phyloP scores from a whole-genome alignment of 805 yeast species.

The Candida maesae region DNA sequence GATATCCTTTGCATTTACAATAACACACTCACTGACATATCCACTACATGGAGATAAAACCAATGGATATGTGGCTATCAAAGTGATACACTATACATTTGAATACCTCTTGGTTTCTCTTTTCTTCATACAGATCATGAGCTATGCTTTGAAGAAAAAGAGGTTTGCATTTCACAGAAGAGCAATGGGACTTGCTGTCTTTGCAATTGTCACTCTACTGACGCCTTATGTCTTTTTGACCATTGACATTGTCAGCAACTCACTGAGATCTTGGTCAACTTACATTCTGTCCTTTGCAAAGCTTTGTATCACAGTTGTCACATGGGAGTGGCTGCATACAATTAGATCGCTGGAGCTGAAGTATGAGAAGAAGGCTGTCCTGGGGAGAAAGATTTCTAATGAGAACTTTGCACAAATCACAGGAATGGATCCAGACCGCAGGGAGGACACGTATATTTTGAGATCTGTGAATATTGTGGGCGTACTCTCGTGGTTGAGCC shows the following conservation, averaged over 20 bases:
- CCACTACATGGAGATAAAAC: neutral
- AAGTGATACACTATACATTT: conserved; percentile 29
- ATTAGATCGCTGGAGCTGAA: conserved; percentile 47
- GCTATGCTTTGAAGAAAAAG: conserved; percentile 36
- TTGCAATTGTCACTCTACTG: conserved; percentile 38
- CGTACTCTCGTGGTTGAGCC: conserved; percentile 11
- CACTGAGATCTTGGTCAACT: conserved; percentile 49
- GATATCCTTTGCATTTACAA: conserved; percentile 26
- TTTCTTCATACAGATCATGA: conserved; percentile 32
- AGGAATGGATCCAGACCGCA: conserved; percentile 7
- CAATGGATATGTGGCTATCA: conserved; percentile 15
- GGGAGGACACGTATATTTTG: conserved; percentile 16
- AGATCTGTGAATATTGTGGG: conserved; percentile 20
- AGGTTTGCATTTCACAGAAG: conserved; percentile 43
- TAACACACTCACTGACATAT: conserved; percentile 15
- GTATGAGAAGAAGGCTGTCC: conserved; percentile 51
- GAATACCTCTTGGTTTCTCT: conserved; percentile 30
- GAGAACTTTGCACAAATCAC: conserved; percentile 35
- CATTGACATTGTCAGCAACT: conserved; percentile 34
- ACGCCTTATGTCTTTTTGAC: conserved; percentile 35
- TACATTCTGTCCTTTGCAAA: conserved; percentile 43
- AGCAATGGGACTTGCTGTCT: conserved; percentile 45
- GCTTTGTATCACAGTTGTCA: conserved; percentile 46
- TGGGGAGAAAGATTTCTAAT: conserved; percentile 54
- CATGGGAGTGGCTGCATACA: conserved; percentile 66